Evolutionary conservation across 2,329 filamentous ascomycete species (phyloP), one percentile per base, ranked within the genome.

Genomic region (Talaromyces sp.): DNA sequence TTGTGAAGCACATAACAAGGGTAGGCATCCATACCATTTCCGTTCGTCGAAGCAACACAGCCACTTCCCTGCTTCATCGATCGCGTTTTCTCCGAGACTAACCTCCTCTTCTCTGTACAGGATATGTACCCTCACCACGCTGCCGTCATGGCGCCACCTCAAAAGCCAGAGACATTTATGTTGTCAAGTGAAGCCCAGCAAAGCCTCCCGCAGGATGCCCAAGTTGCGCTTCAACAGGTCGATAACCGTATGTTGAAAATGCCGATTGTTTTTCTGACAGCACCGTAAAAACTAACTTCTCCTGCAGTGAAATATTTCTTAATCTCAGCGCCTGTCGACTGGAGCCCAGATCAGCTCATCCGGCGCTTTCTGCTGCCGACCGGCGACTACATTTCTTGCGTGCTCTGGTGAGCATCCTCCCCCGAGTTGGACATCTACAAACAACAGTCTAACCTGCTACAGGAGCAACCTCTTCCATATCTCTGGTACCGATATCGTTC

Each of bases 391-490:
- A 93, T 99, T 65, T 98, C 95, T 61, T 99, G 95, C 77, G 93
- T 99, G 67, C 84, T 99, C 74, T 99, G 95, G 88, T 90, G 75
- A 70, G 81, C 34, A 55, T 12, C 36, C 16, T 16, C 14, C 23
- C 23, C 23, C 23, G 23, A 23, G 1, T 40, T 2, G 36, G 14
- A 40, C 12, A 36, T 14, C 1, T 14, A 36, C 28, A 34, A 34
- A 59, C 61, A 59, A 56, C 60, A 55, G 30, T 61, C 47, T 55
- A 60, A 64, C 57, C 16, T 23, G 31, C 55, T 57, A 50, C 72
- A 90, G 88, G 92, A 98, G 94, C 84, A 98, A 96, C 75, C 90
- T 99, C 70, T 99, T 99, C 78, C 95, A 99, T 84, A 96, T 99
- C 73, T 98, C 95, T 30, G 95, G 95, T 66, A 99, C 95, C 69